Conservation (phyloP, 1,284 basidiomycete species). For the Tylopilus orsonianus region DNA sequence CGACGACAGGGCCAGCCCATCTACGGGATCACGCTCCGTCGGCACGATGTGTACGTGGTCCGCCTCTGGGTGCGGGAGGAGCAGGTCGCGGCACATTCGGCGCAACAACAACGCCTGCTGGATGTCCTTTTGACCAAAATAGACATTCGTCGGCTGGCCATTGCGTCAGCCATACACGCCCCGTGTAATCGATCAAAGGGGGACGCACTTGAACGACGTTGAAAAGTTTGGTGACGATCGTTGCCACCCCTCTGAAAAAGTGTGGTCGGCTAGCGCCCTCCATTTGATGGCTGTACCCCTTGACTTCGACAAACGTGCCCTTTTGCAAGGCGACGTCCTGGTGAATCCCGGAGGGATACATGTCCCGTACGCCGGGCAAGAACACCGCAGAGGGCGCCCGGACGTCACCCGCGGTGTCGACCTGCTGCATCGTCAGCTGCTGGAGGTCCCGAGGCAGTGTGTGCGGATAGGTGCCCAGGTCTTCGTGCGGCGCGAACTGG, state of each 20-base stretch:
- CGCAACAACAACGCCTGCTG: constrained; percentile 91
- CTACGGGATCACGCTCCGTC: constrained; percentile 68
- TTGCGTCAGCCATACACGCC: background rate
- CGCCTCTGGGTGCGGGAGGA: constrained; percentile 73
- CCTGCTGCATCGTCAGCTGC: constrained; percentile 40
- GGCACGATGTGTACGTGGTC: constrained; percentile 79
- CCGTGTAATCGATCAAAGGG: background rate
- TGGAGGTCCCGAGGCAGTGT: constrained; percentile 71
- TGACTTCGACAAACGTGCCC: constrained; percentile 91
- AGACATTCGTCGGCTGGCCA: constrained; percentile 80
- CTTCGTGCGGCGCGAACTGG: constrained; percentile 96
- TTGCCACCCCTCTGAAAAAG: constrained; percentile 96
- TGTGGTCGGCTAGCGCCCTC: constrained; percentile 82
- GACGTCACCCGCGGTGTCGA: constrained; percentile 18
- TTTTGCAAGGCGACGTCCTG: constrained; percentile 76
- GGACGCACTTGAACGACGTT: constrained; percentile 78
- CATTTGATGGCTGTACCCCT: constrained; percentile 85
- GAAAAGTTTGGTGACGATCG: constrained; percentile 94
- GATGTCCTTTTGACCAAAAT: constrained; percentile 99
- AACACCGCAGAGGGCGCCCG: constrained; percentile 73
- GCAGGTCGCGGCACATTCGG: constrained; percentile 81
- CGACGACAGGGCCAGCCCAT: constrained; percentile 83
- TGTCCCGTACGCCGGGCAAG: constrained; percentile 70
- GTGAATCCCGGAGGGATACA: constrained; percentile 88
- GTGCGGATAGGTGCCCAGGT: constrained; percentile 88